Evolutionary conservation across 2,329 filamentous ascomycete species (phyloP), one percentile per base, ranked within the genome.

Genomic region (Alternaria metachromatica): DNA sequence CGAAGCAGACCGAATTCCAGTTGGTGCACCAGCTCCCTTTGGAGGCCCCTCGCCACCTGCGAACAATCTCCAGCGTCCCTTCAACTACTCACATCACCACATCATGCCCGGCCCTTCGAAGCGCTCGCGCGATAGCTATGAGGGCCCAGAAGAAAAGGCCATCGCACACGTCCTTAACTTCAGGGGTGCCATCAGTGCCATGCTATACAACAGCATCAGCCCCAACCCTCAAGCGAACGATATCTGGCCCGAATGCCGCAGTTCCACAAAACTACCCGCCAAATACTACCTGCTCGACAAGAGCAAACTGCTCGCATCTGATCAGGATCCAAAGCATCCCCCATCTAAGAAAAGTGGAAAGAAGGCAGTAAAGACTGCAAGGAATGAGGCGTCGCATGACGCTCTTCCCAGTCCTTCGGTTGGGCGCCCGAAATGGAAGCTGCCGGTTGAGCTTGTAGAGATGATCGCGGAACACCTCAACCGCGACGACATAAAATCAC

Each of bases 401-500:
- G 3, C 44, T 25, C 28, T 43, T 13, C n/a, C 49, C 26, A n/a
- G 61, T 43, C 21, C 56, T 15, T 23, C 53, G 5, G 33, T 18
- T 21, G 63, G 61, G n/a, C 85, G 84, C 78, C 81, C 83, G 26
- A 21, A 66, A 8, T 72, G 79, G 54, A 58, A 66, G 6, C 66
- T 92, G 2, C 89, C 90, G 0, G 82, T 87, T 6, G 90, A 92
- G 71, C 80, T 92, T 3, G 90, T 89, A 71, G 83, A 86, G 55
- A 70, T 84, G 56, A 87, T 92, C 58, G 84, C 84, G 7, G 72
- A 78, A 2, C 79, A 87, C 71, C 82, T 92, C 6, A 83, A 86
- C 9, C 85, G 87, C 5, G 82, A 85, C 33, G 87, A 89, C 64
- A 82, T 91, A 55, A 87, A 88, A 75, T 83, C 80, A 28, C 83